These are phyloP conservation scores for Corinectria fuckeliana DNA, from an alignment of 2,329 filamentous ascomycete genomes.

Conservation along the genomic window DNA sequence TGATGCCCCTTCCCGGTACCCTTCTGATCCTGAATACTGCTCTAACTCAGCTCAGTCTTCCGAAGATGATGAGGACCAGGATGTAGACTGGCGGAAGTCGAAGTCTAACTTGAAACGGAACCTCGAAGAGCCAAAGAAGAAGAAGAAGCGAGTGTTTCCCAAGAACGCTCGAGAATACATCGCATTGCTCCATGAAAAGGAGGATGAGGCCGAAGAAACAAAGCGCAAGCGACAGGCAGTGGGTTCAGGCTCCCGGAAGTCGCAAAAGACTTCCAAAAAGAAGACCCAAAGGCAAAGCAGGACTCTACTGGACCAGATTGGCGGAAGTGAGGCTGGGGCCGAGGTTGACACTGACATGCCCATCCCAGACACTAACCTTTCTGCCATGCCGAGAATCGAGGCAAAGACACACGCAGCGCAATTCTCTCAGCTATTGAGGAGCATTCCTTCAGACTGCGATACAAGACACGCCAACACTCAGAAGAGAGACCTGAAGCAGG, in stretches of 20 bases:
- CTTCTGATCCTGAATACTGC: neutral
- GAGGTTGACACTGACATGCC: neutral
- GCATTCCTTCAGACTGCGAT: slow-evolving; percentile 24
- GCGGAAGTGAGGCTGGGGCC: neutral
- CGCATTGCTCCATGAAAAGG: neutral
- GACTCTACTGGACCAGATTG: neutral
- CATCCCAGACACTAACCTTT: neutral
- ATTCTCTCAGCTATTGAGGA: neutral
- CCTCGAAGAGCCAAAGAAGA: neutral
- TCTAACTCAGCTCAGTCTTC: neutral
- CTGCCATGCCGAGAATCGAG: neutral
- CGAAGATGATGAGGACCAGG: neutral
- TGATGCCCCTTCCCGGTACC: neutral
- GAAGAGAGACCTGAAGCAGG: slow-evolving; percentile 20
- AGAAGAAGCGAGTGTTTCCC: neutral
- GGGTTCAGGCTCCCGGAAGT: neutral
- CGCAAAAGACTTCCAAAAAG: neutral
- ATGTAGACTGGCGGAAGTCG: neutral
- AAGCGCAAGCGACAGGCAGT: slow-evolving; percentile 5
- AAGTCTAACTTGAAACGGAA: neutral
- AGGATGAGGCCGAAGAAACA: neutral
- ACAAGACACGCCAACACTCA: slow-evolving; percentile 21
- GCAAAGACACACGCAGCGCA: slow-evolving; percentile 13
- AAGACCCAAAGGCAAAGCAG: neutral
- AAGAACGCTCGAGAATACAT: slow-evolving; percentile 4